Percentiles rank a stretch among this genome's conserved stretches.
phyloP scores from a whole-genome alignment of 257 asterid species.

The Ilex asprella region DNA sequence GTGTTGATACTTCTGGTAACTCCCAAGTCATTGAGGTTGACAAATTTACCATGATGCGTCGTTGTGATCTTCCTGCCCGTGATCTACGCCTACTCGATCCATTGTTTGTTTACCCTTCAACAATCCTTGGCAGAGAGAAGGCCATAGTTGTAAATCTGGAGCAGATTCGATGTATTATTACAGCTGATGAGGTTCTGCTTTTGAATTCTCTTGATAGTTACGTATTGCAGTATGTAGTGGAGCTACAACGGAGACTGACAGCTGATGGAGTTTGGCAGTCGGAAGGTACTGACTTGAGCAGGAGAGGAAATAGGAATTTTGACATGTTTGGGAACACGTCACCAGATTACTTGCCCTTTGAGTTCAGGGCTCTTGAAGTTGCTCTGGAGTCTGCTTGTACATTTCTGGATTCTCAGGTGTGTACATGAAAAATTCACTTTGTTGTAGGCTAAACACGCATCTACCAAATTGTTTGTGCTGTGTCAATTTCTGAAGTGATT shows the following conservation, averaged over 20 bases:
- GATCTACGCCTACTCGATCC: slow-evolving; percentile 93
- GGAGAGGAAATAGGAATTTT: slow-evolving; percentile 72
- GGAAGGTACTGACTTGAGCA: slow-evolving; percentile 52
- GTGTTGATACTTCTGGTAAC: slow-evolving; percentile 78
- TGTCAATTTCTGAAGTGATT: too few species aligned
- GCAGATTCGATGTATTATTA: slow-evolving; percentile 95
- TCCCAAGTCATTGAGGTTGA: slow-evolving; percentile 89
- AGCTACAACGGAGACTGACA: slow-evolving; percentile 81
- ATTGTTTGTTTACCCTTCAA: slow-evolving; percentile 89
- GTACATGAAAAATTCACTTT: neutral
- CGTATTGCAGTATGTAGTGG: slow-evolving; percentile 90
- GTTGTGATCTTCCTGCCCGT: slow-evolving; percentile 99
- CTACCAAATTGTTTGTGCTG: too few species aligned
- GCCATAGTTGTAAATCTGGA: slow-evolving; percentile 97
- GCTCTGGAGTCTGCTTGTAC: slow-evolving; percentile 98
- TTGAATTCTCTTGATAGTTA: slow-evolving; percentile 85
- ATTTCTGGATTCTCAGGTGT: slow-evolving; percentile 89
- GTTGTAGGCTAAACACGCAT: too few species aligned
- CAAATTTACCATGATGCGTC: slow-evolving; percentile 90
- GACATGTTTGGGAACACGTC: slow-evolving; percentile 63
- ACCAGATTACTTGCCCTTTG: slow-evolving; percentile 97
- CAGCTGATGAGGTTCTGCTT: slow-evolving; percentile 87
- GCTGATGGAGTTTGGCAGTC: slow-evolving; percentile 90
- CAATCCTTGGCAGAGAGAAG: slow-evolving; percentile 97
- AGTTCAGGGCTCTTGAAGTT: slow-evolving; percentile 98